Base-by-base conservation (phyloP, 768 basidiomycete genomes). In the Vararia minispora region DNA sequence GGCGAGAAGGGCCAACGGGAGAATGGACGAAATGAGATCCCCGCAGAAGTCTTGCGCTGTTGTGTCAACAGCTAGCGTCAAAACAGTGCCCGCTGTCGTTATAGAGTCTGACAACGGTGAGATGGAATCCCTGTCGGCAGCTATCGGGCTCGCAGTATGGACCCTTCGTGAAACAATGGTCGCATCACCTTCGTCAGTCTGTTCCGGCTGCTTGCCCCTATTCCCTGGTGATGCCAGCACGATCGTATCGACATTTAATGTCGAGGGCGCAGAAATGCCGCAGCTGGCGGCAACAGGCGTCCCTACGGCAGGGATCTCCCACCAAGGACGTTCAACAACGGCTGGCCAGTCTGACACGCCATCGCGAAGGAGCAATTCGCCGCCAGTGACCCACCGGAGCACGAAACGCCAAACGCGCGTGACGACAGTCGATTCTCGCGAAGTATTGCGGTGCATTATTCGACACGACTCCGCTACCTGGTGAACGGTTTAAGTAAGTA, bases 341-440 rank as follows among this genome's bases (percentile, higher is more conserved):
- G 5, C 12, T 3, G 11, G 28, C 47, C 47, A 48, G n/a, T 33
- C 22, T 9, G 28, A 32, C 17, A 23, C 37, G 6, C 46, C 44
- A 13, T 42, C 37, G 14, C 24, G 25, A 9, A 48, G 45, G 21
- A 39, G 9, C 6, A 42, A 44, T 17, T 48, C 47, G 12, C 47
- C 47, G 6, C 47, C 47, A 10, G 44, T 24, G 7, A 42, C 37
- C 47, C 47, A 48, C 27, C 42, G 33, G 13, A 46, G 23, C 21
- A 14, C 26, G 31, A 48, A 35, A 8, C 45, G 36, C 47, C 47
- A 48, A 7, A 30, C 5, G 25, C 29, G 12, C 13, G 22, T 36
- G 9, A 36, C 35, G 10, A 33, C 28, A 1, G 33, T 12, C 4
- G 17, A 23, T 8, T 33, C 34, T 22, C 24, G 14, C 5, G 14